Evolutionary conservation across 2,329 filamentous ascomycete genomes (phyloP).

Genomic region (Pestalotiopsis sp.): DNA sequence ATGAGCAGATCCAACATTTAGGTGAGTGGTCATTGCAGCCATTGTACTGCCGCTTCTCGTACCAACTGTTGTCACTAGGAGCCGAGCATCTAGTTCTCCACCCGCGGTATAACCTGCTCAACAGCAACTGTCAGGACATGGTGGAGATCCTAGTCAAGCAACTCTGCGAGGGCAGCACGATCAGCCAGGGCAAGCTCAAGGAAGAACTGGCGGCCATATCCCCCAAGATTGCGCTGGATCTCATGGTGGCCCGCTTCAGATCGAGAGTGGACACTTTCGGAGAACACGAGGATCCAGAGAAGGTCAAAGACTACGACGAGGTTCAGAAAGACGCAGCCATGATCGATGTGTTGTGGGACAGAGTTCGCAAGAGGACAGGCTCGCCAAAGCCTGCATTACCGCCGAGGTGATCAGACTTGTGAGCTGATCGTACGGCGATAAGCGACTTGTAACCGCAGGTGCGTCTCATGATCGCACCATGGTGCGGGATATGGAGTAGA

Average conservation of each 20-base stretch:
- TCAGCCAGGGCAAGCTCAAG: conserved; percentile 33
- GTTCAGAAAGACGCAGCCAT: conserved; percentile 24
- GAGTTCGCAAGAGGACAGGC: conserved; percentile 26
- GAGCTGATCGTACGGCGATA: too few relatives aligned
- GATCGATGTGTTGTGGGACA: conserved; percentile 24
- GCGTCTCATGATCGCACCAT: not conserved
- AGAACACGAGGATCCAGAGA: conserved; percentile 13
- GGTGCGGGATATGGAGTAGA: not conserved
- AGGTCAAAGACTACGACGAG: conserved; percentile 21
- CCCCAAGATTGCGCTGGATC: conserved; percentile 31
- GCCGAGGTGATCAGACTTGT: not conserved
- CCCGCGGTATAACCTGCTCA: conserved; percentile 32
- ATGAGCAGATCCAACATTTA: conserved; percentile 30
- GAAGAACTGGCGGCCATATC: conserved; percentile 31
- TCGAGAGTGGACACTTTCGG: conserved; percentile 23
- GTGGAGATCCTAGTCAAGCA: conserved; percentile 32
- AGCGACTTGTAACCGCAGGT: not conserved
- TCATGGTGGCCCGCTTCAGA: conserved; percentile 30
- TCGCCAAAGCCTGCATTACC: not conserved
- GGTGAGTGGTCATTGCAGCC: conserved; percentile 20
- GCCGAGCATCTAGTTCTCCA: conserved; percentile 28
- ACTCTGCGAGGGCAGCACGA: conserved; percentile 32
- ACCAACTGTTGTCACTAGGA: conserved; percentile 18
- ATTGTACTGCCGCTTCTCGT: not conserved
- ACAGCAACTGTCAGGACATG: conserved; percentile 35